A percentile compares a stretch with the other conserved stretches of the same genome.
phyloP scores from a whole-genome alignment of 169 alveolate genomes.

The Perkinsus marinus region DNA sequence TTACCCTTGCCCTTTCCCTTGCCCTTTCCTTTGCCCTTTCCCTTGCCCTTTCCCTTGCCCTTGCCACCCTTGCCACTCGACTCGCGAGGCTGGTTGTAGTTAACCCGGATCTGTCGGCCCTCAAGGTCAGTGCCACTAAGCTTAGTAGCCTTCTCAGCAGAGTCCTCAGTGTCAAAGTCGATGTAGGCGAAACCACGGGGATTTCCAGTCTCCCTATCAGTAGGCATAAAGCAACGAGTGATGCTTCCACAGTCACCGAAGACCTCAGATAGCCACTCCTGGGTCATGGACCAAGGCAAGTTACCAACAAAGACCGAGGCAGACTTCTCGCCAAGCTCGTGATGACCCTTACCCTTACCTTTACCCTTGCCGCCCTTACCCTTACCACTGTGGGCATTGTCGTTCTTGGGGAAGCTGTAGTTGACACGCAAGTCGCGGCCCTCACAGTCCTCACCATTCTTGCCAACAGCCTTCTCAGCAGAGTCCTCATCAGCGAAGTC shows the following conservation, averaged over 20 bases:
- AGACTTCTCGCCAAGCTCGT: not conserved
- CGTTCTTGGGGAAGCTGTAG: not conserved
- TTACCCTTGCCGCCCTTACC: not conserved
- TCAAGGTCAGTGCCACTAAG: conserved; percentile 38
- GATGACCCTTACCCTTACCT: not conserved
- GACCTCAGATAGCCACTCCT: conserved; percentile 37
- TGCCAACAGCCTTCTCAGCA: not conserved
- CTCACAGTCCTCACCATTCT: not conserved
- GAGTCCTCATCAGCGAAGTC: not conserved
- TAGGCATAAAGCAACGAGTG: conserved; percentile 39
- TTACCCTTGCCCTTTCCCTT: not conserved
- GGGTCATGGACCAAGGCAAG: not conserved
- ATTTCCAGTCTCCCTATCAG: conserved; percentile 48
- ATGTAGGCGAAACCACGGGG: conserved; percentile 60
- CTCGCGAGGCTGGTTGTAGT: conserved; percentile 8
- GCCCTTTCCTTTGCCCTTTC: not conserved
- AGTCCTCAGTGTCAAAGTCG: conserved; percentile 44
- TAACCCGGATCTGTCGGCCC: conserved; percentile 51
- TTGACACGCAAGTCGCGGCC: not conserved
- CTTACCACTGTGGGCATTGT: not conserved
- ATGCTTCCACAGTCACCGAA: conserved; percentile 52
- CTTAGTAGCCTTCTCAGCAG: conserved; percentile 42
- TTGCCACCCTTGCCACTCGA: not conserved
- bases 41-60: not conserved
- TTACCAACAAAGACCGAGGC: not conserved